Evolutionary conservation across 192 early-diverging fungal species (phyloP).

Genomic region (Neocallimastix lanati): DNA sequence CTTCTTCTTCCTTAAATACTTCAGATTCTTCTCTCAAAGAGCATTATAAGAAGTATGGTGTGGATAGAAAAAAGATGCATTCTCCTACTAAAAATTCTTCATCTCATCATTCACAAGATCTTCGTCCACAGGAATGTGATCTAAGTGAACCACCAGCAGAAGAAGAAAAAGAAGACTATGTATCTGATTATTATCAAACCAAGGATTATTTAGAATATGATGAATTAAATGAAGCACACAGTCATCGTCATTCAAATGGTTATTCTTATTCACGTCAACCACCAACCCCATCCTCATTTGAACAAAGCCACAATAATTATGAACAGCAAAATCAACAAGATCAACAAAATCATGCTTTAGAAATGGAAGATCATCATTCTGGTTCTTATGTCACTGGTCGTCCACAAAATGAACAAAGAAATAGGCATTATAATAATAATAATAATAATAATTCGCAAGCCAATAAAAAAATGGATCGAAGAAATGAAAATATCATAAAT

Average conservation of each 20-base stretch:
- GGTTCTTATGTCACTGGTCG: too few species aligned
- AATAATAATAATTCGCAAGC: background rate
- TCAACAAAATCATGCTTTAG: too few species aligned
- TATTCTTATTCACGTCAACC: background rate
- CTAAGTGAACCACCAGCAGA: background rate
- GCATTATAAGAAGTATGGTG: background rate
- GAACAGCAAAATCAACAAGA: background rate
- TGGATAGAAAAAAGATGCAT: background rate
- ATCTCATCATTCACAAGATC: background rate
- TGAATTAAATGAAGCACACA: background rate
- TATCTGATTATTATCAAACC: background rate
- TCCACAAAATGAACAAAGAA: too few species aligned
- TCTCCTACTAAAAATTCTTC: background rate
- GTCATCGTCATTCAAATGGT: background rate
- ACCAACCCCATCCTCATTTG: background rate
- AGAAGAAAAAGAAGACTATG: background rate
- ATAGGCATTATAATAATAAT: too few species aligned
- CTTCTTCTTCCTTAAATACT: background rate
- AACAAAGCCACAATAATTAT: background rate
- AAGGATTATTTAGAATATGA: background rate
- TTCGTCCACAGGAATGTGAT: background rate
- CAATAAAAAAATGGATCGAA: background rate
- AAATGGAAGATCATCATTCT: too few species aligned
- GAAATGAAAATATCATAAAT: background rate
- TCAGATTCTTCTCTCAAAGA: background rate